These are phyloP conservation scores for Penicillium sp. DNA, from an alignment of 2,329 filamentous ascomycete genomes.

Conservation along the genomic window DNA sequence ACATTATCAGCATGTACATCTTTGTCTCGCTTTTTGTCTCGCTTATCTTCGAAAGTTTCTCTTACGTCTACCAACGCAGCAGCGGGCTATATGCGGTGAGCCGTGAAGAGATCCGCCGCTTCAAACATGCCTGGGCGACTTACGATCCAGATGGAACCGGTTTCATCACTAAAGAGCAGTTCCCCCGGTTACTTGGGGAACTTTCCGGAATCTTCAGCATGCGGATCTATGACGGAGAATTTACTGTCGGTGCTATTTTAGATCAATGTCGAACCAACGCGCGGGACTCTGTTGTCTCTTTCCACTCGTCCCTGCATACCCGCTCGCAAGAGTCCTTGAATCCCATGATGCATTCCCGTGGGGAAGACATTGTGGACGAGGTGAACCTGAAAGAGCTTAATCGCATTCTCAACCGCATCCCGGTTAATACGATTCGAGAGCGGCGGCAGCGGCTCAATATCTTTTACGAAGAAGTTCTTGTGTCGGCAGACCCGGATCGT, in stretches of 20 bases:
- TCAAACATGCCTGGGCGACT: constrained; percentile 97
- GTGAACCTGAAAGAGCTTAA: constrained; percentile 78
- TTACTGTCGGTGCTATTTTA: constrained; percentile 82
- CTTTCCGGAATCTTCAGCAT: constrained; percentile 95
- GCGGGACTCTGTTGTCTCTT: constrained; percentile 41
- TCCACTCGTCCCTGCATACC: constrained; percentile 21
- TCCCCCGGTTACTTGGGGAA: constrained; percentile 83
- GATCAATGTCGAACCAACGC: constrained; percentile 71
- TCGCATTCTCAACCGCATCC: constrained; percentile 69
- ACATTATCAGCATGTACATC: constrained; percentile 99
- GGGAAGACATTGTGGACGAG: constrained; percentile 47
- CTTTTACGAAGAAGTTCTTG: constrained; percentile 97
- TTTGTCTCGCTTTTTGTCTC: constrained; percentile 98
- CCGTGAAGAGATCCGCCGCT: constrained; percentile 89
- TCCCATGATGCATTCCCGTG: constrained; percentile 17
- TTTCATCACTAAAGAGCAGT: constrained; percentile 85
- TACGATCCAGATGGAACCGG: constrained; percentile 90
- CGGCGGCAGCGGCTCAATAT: constrained; percentile 79
- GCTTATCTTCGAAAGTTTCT: constrained; percentile 98
- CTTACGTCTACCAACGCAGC: constrained; percentile 96
- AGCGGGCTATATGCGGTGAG: constrained; percentile 89
- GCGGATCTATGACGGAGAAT: constrained; percentile 90
- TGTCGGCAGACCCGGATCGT: constrained; percentile 83
- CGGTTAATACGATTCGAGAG: constrained; percentile 71
- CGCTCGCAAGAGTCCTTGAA: constrained; percentile 15